Evolutionary conservation across 495 filamentous ascomycete genomes (phyloP).

Genomic region (Haplographium delicatum): DNA sequence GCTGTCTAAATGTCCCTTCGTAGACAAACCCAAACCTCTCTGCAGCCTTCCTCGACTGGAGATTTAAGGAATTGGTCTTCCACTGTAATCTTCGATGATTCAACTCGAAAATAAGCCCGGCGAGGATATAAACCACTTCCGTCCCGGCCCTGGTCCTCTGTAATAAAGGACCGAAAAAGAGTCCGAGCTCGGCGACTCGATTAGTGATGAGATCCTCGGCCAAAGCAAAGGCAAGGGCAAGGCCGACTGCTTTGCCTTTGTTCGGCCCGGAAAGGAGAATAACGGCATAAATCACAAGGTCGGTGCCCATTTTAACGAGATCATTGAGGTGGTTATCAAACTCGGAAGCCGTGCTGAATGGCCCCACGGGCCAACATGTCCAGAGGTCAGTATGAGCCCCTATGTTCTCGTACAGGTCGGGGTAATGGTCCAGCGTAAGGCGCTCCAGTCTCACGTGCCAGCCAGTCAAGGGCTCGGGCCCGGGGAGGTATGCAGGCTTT

Average conservation of each 20-base stretch:
- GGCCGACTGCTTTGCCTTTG: slow-evolving; percentile 13
- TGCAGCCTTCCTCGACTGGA: slow-evolving; percentile 12
- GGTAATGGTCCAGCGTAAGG: slow-evolving; percentile 9
- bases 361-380: slow-evolving; percentile 11
- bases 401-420: slow-evolving; percentile 12
- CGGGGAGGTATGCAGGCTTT: slow-evolving; percentile 8
- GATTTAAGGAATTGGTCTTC: slow-evolving; percentile 17
- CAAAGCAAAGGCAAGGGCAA: slow-evolving; percentile 9
- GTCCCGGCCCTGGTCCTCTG: slow-evolving; percentile 10
- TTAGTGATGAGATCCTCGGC: slow-evolving; percentile 11
- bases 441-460: slow-evolving; percentile 7
- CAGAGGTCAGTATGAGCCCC: slow-evolving; percentile 9
- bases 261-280: slow-evolving; percentile 7
- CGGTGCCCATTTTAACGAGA: slow-evolving; percentile 1
- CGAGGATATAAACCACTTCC: slow-evolving; percentile 10
- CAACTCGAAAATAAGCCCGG: slow-evolving; percentile 7
- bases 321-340: slow-evolving; percentile 6
- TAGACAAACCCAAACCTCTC: slow-evolving; percentile 13
- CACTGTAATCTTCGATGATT: slow-evolving; percentile 13
- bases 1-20: slow-evolving; percentile 12
- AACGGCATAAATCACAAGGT: slow-evolving; percentile 12
- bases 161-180: slow-evolving; percentile 11
- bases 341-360: slow-evolving; percentile 8
- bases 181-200: slow-evolving; percentile 13
- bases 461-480: slow-evolving; percentile 12